A percentile compares a stretch with the other conserved stretches of the same genome.
These are phyloP conservation scores for Mucor racemosus DNA, from an alignment of 371 early-diverging fungal genomes.

Conservation along the genomic window DNA sequence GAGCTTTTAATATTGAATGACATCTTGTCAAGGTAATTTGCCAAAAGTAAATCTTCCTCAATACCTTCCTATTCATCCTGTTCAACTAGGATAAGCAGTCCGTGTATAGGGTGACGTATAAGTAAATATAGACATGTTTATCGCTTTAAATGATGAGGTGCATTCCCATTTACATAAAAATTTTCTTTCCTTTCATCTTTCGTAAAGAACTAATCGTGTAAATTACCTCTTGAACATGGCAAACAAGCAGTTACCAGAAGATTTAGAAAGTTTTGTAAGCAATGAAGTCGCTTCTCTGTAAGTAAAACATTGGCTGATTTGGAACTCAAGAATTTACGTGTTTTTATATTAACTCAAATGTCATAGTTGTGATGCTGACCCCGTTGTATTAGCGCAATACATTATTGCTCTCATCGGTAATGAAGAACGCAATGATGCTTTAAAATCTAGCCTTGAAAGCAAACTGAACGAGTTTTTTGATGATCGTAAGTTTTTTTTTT, in stretches of 20 bases:
- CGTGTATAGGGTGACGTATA: too few relatives aligned
- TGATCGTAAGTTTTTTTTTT: constrained; percentile 50
- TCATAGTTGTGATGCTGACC: constrained; percentile 80
- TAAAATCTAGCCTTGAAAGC: constrained; percentile 43
- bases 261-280: constrained; percentile 51
- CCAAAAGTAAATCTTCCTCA: background rate
- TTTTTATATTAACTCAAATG: constrained; percentile 1
- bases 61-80: background rate
- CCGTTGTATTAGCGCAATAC: constrained; percentile 78
- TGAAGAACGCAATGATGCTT: constrained; percentile 53
- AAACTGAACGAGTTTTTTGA: constrained; percentile 63
- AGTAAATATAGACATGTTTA: too few relatives aligned
- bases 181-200: background rate
- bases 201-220: background rate
- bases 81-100: too few relatives aligned
- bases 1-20: constrained; percentile 42
- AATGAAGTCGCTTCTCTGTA: constrained; percentile 59
- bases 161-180: background rate
- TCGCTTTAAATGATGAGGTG: too few relatives aligned
- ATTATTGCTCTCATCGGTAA: constrained; percentile 77
- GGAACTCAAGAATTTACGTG: constrained; percentile 2
- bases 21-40: constrained; percentile 17
- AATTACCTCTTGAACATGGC: constrained; percentile 8
- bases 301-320: constrained; percentile 6
- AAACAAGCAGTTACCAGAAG: constrained; percentile 29